phyloP scores from a whole-genome alignment of 257 asterid species.

The Forsythia viridissima region DNA sequence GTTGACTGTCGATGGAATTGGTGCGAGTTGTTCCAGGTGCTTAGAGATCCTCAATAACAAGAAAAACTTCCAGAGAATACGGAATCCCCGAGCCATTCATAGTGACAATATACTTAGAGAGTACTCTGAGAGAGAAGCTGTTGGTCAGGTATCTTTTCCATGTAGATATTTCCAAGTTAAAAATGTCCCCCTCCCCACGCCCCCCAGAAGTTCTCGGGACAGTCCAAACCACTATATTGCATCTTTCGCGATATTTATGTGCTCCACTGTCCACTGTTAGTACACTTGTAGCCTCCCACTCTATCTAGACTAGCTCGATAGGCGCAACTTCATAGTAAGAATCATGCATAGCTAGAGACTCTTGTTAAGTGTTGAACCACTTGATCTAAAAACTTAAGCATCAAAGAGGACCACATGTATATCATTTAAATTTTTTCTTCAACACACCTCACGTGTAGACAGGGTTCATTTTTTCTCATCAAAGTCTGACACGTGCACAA shows the following conservation, averaged over 20 bases:
- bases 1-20: slow-evolving; percentile 94
- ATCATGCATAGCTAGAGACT: neutral
- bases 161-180: neutral
- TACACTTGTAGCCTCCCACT: too few species aligned
- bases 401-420: neutral
- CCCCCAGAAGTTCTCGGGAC: neutral
- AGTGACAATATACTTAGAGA: slow-evolving; percentile 76
- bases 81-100: slow-evolving; percentile 92
- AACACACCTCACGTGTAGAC: too few species aligned
- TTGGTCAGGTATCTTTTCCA: slow-evolving; percentile 70
- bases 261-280: neutral
- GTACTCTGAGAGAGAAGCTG: slow-evolving; percentile 84
- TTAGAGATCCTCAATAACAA: slow-evolving; percentile 82
- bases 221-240: slow-evolving; percentile 1
- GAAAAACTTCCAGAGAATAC: slow-evolving; percentile 63
- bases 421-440: too few species aligned
- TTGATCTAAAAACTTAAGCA: neutral
- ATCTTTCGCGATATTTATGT: neutral
- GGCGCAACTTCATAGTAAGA: too few species aligned
- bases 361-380: neutral
- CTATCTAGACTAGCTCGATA: too few species aligned
- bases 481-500: too few species aligned
- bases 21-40: slow-evolving; percentile 98
- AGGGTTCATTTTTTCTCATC: too few species aligned
- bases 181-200: neutral